Percentiles rank a stretch among this genome's conserved stretches.
Evolutionary conservation across 164 flowering plant genomes (phyloP).

Genomic region (Houttuynia cordata): DNA sequence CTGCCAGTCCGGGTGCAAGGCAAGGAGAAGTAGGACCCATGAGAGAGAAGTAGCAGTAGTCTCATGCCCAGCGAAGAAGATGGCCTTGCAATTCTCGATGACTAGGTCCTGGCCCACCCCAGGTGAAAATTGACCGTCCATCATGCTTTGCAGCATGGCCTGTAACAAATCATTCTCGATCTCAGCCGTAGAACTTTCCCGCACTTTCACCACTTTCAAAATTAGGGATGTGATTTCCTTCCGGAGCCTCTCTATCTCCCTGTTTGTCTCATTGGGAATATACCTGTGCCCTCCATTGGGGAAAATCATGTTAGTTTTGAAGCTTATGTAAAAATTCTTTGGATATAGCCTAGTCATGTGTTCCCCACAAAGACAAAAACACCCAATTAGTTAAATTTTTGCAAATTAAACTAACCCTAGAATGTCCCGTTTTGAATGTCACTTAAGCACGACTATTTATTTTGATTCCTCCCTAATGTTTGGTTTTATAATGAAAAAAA

Average conservation of each 20-base stretch:
- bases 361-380: background rate
- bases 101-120: conserved; percentile 19
- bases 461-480: too few relatives aligned
- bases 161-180: conserved; percentile 37
- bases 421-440: too few relatives aligned
- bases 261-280: too few relatives aligned
- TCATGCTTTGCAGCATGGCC: conserved; percentile 18
- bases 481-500: too few relatives aligned
- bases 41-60: conserved; percentile 56
- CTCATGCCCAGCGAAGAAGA: conserved; percentile 80
- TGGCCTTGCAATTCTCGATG: conserved; percentile 81
- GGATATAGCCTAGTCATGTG: background rate
- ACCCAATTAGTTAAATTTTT: background rate
- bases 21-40: conserved; percentile 64
- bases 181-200: conserved; percentile 8
- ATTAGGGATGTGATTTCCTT: conserved; percentile 55
- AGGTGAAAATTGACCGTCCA: background rate
- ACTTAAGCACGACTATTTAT: too few relatives aligned
- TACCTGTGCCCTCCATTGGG: background rate
- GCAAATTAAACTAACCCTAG: background rate
- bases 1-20: conserved; percentile 63
- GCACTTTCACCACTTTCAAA: conserved; percentile 23
- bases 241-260: conserved; percentile 38
- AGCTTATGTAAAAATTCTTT: background rate
- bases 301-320: background rate